Base-by-base conservation (phyloP, 306 rosid species). In the Biancaea sappan region DNA sequence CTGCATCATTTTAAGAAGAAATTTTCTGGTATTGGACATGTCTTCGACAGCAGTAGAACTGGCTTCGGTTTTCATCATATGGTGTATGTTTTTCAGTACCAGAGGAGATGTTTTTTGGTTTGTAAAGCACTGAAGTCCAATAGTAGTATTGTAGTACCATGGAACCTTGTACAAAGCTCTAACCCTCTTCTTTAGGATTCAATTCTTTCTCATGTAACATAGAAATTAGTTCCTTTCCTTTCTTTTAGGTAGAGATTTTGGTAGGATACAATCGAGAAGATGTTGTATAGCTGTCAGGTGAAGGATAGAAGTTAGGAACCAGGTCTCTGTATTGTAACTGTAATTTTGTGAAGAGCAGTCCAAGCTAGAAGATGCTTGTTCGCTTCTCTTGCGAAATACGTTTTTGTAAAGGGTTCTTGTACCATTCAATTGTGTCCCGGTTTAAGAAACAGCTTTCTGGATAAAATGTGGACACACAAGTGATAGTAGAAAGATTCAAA, bases 111-210 rank as follows among this genome's bases (percentile, higher is more conserved):
- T 75, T 62, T 24, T 31, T 66, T 73, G 77, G 86, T 83, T 84
- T 83, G 86, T 81, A 74, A 79, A 84, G 84, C 75, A 78, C 83
- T 41, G 13, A 69, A 71, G 35, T 81, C 85, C 85, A 34, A 80
- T 73, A 72, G 74, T 80, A 1, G 46, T 35, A 60, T 6, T 60
- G 15, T 35, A 74, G 80, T 63, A 80, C 73, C 74, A 72, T 26
- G 71, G 71, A 88, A 72, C 77, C 87, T 62, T 93, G 98, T 93
- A 91, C 93, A 91, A 72, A 86, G 73, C 83, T 79, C 84, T 86
- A 89, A 83, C 87, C 96, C 83, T 68, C 72, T 67, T 76, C 81
- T 35, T 38, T 87, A 87, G 92, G 82, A 83, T 80, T 83, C 84
- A 77, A 84, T 83, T 88, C 88, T 87, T 88, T 84, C 81, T 77